Conservation (phyloP, 2,329 filamentous ascomycete genomes). For the Tothia fuscella region DNA sequence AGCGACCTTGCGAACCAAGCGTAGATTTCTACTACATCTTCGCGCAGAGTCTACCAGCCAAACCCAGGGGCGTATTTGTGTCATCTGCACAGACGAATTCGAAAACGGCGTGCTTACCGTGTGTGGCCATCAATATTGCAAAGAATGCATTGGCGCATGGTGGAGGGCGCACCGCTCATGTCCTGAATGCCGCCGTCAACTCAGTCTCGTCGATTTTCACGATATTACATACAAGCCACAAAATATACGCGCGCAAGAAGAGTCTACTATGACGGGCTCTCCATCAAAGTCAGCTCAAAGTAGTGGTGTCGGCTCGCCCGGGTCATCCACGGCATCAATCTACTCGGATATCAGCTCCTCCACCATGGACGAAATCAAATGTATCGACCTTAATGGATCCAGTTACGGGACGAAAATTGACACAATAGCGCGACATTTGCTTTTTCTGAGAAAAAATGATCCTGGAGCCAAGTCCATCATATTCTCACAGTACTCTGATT, state of each 20-base stretch:
- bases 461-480: constrained; percentile 82
- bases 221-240: constrained; percentile 74
- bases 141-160: constrained; percentile 75
- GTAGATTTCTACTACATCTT: constrained; percentile 58
- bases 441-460: constrained; percentile 76
- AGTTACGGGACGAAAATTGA: constrained; percentile 89
- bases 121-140: constrained; percentile 88
- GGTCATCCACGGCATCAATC: constrained; percentile 35
- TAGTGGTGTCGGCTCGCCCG: constrained; percentile 18
- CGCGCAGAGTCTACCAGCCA: constrained; percentile 51
- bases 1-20: constrained; percentile 55
- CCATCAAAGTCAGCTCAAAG: background rate
- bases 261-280: constrained; percentile 26
- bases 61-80: constrained; percentile 52
- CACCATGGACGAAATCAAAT: constrained; percentile 68
- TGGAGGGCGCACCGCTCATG: constrained; percentile 49
- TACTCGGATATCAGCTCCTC: constrained; percentile 65
- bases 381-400: constrained; percentile 53
- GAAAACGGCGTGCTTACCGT: constrained; percentile 70
- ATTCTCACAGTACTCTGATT: constrained; percentile 85
- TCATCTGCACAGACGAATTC: constrained; percentile 74
- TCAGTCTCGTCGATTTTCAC: constrained; percentile 60
- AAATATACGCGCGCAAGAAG: constrained; percentile 55
- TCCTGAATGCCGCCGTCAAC: constrained; percentile 66
- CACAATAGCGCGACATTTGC: constrained; percentile 51